phyloP scores from a whole-genome alignment of 1,284 basidiomycete genomes.

The Mycocalia duriaeana region DNA sequence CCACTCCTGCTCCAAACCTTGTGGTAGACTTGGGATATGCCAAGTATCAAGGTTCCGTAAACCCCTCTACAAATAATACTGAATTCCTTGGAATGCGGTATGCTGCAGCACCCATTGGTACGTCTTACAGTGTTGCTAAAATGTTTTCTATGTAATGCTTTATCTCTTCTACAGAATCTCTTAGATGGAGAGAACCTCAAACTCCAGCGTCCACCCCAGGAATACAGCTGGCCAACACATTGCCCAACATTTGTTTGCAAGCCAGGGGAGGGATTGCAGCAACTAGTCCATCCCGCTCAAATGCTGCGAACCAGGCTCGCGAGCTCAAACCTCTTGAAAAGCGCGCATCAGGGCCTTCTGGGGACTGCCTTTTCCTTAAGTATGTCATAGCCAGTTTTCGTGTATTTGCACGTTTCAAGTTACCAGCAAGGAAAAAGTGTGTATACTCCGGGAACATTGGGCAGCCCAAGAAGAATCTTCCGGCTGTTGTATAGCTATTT shows the following conservation, averaged over 20 bases:
- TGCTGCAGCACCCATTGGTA: constrained; percentile 35
- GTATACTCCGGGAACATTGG: constrained; percentile 18
- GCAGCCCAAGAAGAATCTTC: constrained; percentile 17
- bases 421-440: too few relatives aligned
- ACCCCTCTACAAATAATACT: constrained; percentile 26
- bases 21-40: constrained; percentile 38
- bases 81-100: constrained; percentile 37
- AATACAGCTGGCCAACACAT: constrained; percentile 26
- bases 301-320: constrained; percentile 5
- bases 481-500: constrained; percentile 40
- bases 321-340: constrained; percentile 11
- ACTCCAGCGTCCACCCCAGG: constrained; percentile 23
- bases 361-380: constrained; percentile 43
- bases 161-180: constrained; percentile 10
- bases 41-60: constrained; percentile 28
- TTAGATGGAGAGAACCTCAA: constrained; percentile 31
- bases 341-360: constrained; percentile 15
- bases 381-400: constrained; percentile 11
- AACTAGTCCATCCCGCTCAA: constrained; percentile 18
- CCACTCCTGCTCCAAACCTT: too few relatives aligned
- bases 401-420: constrained; percentile 4
- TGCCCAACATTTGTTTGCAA: constrained; percentile 27
- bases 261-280: constrained; percentile 14
- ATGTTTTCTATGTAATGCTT: not conserved
- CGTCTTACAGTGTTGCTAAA: constrained; percentile 4